Base-by-base conservation (phyloP, 768 basidiomycete species). In the Phlegmacium glaucopus region DNA sequence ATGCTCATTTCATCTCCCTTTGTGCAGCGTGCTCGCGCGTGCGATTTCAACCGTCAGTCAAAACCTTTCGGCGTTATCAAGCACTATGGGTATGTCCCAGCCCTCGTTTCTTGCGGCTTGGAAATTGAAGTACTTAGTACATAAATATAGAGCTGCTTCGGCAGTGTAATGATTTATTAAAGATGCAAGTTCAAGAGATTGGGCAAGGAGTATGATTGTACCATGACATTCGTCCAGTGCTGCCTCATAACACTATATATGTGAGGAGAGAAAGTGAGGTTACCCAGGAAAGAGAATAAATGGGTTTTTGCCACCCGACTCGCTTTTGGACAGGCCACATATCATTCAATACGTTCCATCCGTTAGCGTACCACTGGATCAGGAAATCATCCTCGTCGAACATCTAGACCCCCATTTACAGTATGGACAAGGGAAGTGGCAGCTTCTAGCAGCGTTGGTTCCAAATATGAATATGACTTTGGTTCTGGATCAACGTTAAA, bases 31-130 rank as follows among this genome's bases (percentile, higher is more conserved):
- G 30, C 67, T 80, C 32, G 77, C 78, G n/a, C 74, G 76, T 52
- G 72, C 72, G 13, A 72, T 80, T 44, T 67, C 76, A 10, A 78
- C 77, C n/a, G n/a, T n/a, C n/a, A n/a, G n/a, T n/a, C n/a, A n/a
- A n/a, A n/a, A n/a, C n/a, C n/a, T n/a, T n/a, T n/a, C n/a, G n/a
- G n/a, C n/a, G n/a, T n/a, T n/a, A n/a, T n/a, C n/a, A n/a, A n/a
- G n/a, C n/a, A n/a, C n/a, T n/a, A n/a, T n/a, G n/a, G n/a, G n/a
- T n/a, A n/a, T n/a, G n/a, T n/a, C n/a, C n/a, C n/a, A n/a, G n/a
- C n/a, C n/a, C n/a, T n/a, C n/a, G n/a, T n/a, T n/a, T n/a, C n/a
- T n/a, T n/a, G n/a, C n/a, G n/a, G n/a, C n/a, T n/a, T n/a, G n/a
- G n/a, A n/a, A n/a, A n/a, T n/a, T n/a, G n/a, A n/a, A n/a, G n/a